Base-by-base conservation (phyloP, 2,329 filamentous ascomycete species). In the Phaeosphaeria sp. region DNA sequence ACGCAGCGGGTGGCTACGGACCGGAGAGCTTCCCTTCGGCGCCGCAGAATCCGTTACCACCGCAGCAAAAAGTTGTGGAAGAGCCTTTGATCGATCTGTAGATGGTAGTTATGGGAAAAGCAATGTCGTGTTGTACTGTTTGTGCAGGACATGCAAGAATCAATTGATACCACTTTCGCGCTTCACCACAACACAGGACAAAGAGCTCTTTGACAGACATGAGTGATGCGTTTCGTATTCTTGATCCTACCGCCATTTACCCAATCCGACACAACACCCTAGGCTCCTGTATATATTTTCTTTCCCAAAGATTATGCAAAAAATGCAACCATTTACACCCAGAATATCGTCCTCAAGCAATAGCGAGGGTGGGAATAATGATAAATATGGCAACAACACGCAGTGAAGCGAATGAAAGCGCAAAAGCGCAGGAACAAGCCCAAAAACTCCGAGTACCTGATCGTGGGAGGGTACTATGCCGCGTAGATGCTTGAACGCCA, bases 1-100 rank as follows among this genome's bases (percentile, higher is more conserved):
- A 74, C 77, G 64, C 79, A 65, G 64, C 73, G 69, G 62, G 78
- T 70, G 56, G 75, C 62, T 63, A 80, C 74, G 55, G 81, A 69
- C 69, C 81, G 71, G 67, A 74, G 77, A 55, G 82, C 78, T 91
- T 92, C 68, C 90, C 90, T 1, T 81, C 85, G 2, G 87, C 86
- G 25, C 87, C 88, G 17, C 85, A 88, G 57, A 86, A 89, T 73
- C 83, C 86, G 39, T 46, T 71, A 13, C 68, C 66, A 51, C 72
- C 76, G 54, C 77, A 80, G 43, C 77, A 80, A 18, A 80, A 83
- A 65, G 83, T 80, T 1, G 83, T 90, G 47, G 91, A 94, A 77
- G 91, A 94, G 77, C 90, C 88, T 57, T 78, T 95, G 69, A 95
- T 95, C 77, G 91, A 95, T 76, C 82, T 94, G 60, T 93, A 77